Base-by-base conservation (phyloP, 2,329 filamentous ascomycete genomes). In the Aspergillus fischeri region DNA sequence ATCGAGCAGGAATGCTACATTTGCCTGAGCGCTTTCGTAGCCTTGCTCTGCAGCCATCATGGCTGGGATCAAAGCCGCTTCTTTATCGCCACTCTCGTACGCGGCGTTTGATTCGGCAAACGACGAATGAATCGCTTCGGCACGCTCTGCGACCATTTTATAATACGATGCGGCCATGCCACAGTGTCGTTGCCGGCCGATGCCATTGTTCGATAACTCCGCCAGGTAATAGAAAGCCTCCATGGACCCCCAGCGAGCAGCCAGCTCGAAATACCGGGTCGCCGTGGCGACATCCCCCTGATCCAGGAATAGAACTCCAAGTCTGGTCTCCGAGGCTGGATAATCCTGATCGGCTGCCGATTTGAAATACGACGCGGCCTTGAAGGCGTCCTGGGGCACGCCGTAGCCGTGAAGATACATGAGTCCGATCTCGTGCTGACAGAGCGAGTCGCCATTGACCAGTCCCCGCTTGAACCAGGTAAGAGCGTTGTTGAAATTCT, bases 181-280 rank as follows among this genome's bases (percentile, higher is more conserved):
- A 67, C 92, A 97, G 11, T 88, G 87, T 64, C 87, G 86, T 63
- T 96, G 90, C 38, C 90, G 83, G 4, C 90, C 91, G 29, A 95
- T 83, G 0, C 90, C 92, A 60, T 90, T 84, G 64, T 92, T 85
- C 25, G 87, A 88, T 78, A 96, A 86, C 74, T 97, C 92, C 1
- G 91, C 92, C 3, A 97, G 84, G 71, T 96, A 96, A 75, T 96
- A 97, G 70, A 90, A 91, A 0, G 92, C 90, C 73, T 96, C 92
- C 60, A 96, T 89, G 68, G 92, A 89, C 14, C 88, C 88, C 70
- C 91, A 91, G 25, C 90, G 81, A 44, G 88, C 88, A 4, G 92
- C 92, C 50, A 93, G 81, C 68, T 96, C 92, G 66, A 97, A 96
- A 72, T 95, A 96, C 63, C 88, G 86, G 58, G 86, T 89, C 2